These are phyloP conservation scores for Microbotryomycetes sp. DNA, from an alignment of 1,284 basidiomycete species.

Conservation along the genomic window DNA sequence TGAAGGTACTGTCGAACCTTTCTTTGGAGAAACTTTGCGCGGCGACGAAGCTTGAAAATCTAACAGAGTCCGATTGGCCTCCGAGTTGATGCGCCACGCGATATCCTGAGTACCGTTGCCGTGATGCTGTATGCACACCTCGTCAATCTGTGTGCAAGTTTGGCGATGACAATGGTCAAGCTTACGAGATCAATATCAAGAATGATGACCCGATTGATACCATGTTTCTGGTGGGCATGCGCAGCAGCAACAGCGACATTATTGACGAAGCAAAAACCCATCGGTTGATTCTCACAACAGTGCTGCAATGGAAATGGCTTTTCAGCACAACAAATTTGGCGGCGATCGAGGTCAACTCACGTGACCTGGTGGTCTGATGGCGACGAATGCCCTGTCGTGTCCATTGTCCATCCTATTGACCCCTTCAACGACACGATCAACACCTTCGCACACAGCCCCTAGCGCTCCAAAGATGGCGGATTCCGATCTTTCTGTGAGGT, in stretches of 20 bases:
- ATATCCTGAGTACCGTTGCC: conserved; percentile 92
- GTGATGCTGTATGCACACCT: conserved; percentile 6
- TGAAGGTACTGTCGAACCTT: conserved; percentile 36
- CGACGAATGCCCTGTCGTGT: conserved; percentile 63
- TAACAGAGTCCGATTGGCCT: conserved; percentile 56
- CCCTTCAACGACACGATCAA: conserved; percentile 56
- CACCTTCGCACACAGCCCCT: conserved; percentile 74
- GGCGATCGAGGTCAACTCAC: not conserved
- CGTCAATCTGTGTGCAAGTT: not conserved
- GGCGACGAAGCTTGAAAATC: conserved; percentile 49
- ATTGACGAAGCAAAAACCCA: conserved; percentile 84
- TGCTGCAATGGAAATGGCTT: conserved; percentile 49
- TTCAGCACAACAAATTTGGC: not conserved
- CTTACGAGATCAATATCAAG: conserved; percentile 85
- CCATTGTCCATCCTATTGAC: conserved; percentile 6
- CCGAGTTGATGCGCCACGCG: conserved; percentile 85
- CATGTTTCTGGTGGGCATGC: conserved; percentile 75
- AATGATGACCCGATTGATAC: conserved; percentile 71
- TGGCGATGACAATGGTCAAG: too few species aligned
- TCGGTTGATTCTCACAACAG: conserved; percentile 77
- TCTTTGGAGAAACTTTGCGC: conserved; percentile 3
- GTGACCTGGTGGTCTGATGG: conserved; percentile 74
- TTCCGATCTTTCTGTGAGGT: conserved; percentile 63
- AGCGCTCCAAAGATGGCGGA: conserved; percentile 68
- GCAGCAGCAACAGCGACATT: conserved; percentile 86